Percentiles rank a stretch among this genome's conserved stretches.
phyloP scores from a whole-genome alignment of 352 stramenopile genomes.

The Phytopythium ostracodes region DNA sequence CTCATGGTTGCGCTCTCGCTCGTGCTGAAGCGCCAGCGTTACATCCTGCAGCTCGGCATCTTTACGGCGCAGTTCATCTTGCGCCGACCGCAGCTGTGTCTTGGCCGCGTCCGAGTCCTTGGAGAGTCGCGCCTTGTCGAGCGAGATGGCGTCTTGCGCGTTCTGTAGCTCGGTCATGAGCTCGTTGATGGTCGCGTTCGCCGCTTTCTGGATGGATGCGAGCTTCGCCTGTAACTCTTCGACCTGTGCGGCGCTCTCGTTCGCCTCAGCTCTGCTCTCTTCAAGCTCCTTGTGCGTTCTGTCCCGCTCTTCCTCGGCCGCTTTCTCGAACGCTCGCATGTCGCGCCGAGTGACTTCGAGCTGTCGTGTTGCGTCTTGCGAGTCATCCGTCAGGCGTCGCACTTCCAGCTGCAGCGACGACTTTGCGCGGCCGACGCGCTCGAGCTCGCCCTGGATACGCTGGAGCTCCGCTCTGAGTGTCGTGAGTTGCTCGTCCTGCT shows the following conservation, averaged over 20 bases:
- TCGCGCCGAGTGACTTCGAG: slow-evolving; percentile 63
- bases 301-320: slow-evolving; percentile 36
- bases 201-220: slow-evolving; percentile 62
- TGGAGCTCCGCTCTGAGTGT: slow-evolving; percentile 16
- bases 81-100: slow-evolving; percentile 29
- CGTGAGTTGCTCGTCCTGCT: slow-evolving; percentile 29
- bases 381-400: slow-evolving; percentile 46
- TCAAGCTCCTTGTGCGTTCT: slow-evolving; percentile 45
- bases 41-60: slow-evolving; percentile 39
- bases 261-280: slow-evolving; percentile 29
- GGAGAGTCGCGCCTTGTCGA: slow-evolving; percentile 41
- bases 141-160: slow-evolving; percentile 46
- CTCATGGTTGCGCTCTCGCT: slow-evolving; percentile 22
- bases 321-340: slow-evolving; percentile 35
- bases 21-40: slow-evolving; percentile 15
- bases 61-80: slow-evolving; percentile 43
- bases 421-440: slow-evolving; percentile 34
- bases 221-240: slow-evolving; percentile 70
- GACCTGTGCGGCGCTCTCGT: slow-evolving; percentile 29
- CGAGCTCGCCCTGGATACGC: slow-evolving; percentile 36
- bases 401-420: slow-evolving; percentile 53
- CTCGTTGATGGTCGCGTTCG: slow-evolving; percentile 79
- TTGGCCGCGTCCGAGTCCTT: slow-evolving; percentile 49
- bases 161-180: slow-evolving; percentile 55
- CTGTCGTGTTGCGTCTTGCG: slow-evolving; percentile 50